Base-by-base conservation (phyloP, 2,329 filamentous ascomycete genomes). In the Ophiocordyceps robertsii region DNA sequence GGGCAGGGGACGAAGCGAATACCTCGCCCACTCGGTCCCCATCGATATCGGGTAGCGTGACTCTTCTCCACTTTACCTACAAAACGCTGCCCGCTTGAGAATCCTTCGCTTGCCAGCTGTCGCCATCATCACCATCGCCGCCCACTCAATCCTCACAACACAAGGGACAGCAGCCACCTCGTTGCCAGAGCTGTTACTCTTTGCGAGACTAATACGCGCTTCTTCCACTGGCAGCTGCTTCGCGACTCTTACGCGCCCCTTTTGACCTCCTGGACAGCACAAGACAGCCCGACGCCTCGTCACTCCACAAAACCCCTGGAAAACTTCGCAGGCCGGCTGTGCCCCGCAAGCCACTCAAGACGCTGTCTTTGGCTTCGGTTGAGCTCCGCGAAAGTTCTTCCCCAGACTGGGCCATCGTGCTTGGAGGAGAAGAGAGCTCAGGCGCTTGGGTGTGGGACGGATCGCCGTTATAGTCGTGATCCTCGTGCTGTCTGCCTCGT, bases 391-490 rank as follows among this genome's bases (percentile, higher is more conserved):
- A 33, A 33, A 8, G 10, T 12, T 41, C 24, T 13, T 37, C 17
- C 21, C 30, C 13, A 14, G 11, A 24, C 37, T 38, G n/a, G 29
- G 29, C 14, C 38, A 42, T 37, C 24, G 35, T 41, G 27, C 32
- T 37, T 29, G 32, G 39, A 37, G 32, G 39, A 14, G 30, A 32
- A 36, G 31, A 35, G 31, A 36, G 31, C n/a, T 24, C 17, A 39
- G 24, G 33, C 36, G 36, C 17, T 39, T 42, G 14, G 30, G 40
- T 33, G 31, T 44, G 24, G 36, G 40, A 42, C 30, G 43, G 30
- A 39, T 42, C 40, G 40, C 31, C 56, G 53, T 53, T 53, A 46
- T 59, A 58, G 58, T 58, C 51, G 56, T 61, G 56, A 58, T 52
- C 50, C 51, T 57, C 55, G 53, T 53, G 42, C 44, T 53, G 49